Evolutionary conservation across 768 basidiomycete genomes (phyloP).

Genomic region (Suillus subluteus): DNA sequence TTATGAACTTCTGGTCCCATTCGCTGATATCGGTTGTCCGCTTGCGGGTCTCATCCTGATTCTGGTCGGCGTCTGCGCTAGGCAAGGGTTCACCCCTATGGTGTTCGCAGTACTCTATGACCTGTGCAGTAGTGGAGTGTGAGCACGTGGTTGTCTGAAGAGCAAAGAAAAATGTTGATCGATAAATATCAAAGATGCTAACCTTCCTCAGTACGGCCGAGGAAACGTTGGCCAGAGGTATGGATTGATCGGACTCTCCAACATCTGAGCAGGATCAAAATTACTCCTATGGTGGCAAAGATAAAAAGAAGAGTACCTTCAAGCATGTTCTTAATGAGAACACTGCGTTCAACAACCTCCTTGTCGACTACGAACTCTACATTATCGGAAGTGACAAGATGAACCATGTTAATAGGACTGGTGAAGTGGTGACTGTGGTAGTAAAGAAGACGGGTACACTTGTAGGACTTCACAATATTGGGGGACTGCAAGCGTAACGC

Average conservation of each 20-base stretch:
- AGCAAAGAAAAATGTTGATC: neutral
- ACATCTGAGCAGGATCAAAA: conserved; percentile 60
- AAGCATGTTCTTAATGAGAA: conserved; percentile 99
- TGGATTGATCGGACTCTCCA: conserved; percentile 92
- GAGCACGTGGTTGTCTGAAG: neutral
- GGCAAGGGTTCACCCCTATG: conserved; percentile 98
- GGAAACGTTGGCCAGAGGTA: conserved; percentile 93
- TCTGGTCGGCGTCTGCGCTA: conserved; percentile 75
- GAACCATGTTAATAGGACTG: conserved; percentile 60
- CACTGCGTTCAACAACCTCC: conserved; percentile 92
- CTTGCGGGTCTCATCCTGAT: conserved; percentile 92
- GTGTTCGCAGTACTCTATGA: conserved; percentile 99
- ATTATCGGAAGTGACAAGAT: conserved; percentile 92
- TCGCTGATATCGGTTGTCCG: conserved; percentile 98
- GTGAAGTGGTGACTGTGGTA: neutral
- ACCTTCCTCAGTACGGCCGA: conserved; percentile 94
- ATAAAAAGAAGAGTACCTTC: conserved; percentile 62
- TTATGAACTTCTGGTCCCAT: conserved; percentile 99
- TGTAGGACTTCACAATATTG: neutral
- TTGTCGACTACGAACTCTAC: conserved; percentile 93
- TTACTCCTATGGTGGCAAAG: neutral
- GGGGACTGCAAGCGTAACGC: neutral
- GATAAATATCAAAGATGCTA: conserved; percentile 11
- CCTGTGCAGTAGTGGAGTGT: conserved; percentile 48
- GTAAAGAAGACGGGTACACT: neutral